Base-by-base conservation (phyloP, 768 basidiomycete genomes). In the Rhizopogon salebrosus region DNA sequence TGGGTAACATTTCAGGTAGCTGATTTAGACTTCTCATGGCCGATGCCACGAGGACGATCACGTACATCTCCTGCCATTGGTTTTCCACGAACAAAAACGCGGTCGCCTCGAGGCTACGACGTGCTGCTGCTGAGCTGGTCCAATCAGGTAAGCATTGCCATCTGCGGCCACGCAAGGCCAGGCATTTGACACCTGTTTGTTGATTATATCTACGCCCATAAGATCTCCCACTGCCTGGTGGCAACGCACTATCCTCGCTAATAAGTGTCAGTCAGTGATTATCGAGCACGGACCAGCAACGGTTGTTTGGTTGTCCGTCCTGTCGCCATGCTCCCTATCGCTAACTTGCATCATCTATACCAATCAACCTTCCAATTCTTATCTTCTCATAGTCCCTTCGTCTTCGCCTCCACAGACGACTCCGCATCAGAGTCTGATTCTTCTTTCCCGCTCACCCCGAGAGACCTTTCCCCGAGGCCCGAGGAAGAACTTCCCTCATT, bases 281-380 rank as follows among this genome's bases (percentile, higher is more conserved):
- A 75, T 74, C 65, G 61, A 20, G 40, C 51, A 46, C 18, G 42
- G 31, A 14, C 29, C 20, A 46, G 45, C 31, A 22, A 16, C 59
- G 46, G 64, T 10, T 70, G 64, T 63, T 65, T 70, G 64, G 63
- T 65, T 69, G 65, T 71, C 69, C 68, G 68, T 65, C 53, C 59
- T 59, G 60, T 59, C 57, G 64, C 61, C 50, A 77, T 77, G 77
- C 69, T 75, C 57, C 71, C 76, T 62, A 65, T 71, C 63, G 71
- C 74, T 58, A 74, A 75, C 70, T 51, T 75, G 55, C 72, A 76
- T 67, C 73, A 64, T 58, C 66, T 81, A 60, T 78, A 80, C 71
- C 72, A 77, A 64, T 74, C 75, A 39, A 80, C 83, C 43, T 74
- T 80, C 73, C 80, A 81, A 63, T 83, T 80, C 73, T 77, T 84